A percentile compares a stretch with the other conserved stretches of the same genome.
Conservation (phyloP, 1,284 basidiomycete genomes). For the Puccinia coronata region DNA sequence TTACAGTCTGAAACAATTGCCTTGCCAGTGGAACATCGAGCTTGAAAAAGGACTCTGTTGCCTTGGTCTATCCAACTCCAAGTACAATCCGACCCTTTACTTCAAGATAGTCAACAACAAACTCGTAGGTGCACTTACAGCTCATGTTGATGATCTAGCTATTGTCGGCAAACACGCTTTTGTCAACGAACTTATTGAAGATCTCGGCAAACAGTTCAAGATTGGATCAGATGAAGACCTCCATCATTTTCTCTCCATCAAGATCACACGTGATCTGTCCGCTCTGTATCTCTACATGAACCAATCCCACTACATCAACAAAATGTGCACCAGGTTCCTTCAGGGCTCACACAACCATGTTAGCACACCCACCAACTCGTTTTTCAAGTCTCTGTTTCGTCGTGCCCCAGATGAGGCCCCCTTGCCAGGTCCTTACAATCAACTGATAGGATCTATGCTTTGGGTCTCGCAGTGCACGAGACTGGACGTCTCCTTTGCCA, state of each 20-base stretch:
- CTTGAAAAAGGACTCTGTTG: no score
- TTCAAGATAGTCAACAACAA: no score
- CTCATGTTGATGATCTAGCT: background rate
- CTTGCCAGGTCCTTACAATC: background rate
- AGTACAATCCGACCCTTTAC: no score
- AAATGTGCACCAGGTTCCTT: no score
- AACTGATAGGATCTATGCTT: background rate
- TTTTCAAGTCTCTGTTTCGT: background rate
- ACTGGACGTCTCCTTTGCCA: slow-evolving; percentile 2
- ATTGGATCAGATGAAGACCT: slow-evolving; percentile 10
- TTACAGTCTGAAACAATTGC: slow-evolving; percentile 18
- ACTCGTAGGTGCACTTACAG: no score
- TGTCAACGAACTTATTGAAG: background rate
- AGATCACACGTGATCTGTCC: no score
- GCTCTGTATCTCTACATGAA: background rate
- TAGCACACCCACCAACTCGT: background rate
- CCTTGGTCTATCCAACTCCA: no score
- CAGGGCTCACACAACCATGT: background rate
- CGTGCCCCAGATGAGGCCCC: no score
- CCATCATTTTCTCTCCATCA: no score
- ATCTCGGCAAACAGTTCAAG: background rate
- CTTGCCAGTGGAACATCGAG: no score
- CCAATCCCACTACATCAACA: slow-evolving; percentile 12
- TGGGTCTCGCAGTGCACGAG: slow-evolving; percentile 15
- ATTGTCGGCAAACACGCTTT: background rate